Conservation (phyloP, 1,139 yeast species). For the Sugiyamaella paludigena region DNA sequence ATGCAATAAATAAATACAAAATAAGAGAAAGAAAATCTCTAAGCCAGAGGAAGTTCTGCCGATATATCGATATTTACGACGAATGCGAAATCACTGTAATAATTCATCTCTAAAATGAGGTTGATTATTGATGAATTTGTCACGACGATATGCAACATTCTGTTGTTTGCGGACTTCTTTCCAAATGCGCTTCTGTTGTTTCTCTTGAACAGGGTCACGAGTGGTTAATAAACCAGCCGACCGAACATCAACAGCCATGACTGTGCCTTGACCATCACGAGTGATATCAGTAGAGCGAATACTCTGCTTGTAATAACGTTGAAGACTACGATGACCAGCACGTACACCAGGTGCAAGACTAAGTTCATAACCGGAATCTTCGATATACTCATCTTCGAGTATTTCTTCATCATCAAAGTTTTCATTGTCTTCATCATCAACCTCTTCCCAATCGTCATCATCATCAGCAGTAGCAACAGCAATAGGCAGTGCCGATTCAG, state of each 20-base stretch:
- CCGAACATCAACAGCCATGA: conserved; percentile 88
- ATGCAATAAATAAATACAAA: too few species aligned
- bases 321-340: conserved; percentile 86
- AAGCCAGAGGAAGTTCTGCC: too few species aligned
- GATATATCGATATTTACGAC: too few species aligned
- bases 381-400: conserved; percentile 44
- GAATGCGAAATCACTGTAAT: conserved; percentile 61
- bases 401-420: conserved; percentile 49
- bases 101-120: conserved; percentile 89
- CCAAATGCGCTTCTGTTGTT: conserved; percentile 76
- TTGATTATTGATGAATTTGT: conserved; percentile 82
- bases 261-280: conserved; percentile 90
- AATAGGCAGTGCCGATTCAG: conserved; percentile 29
- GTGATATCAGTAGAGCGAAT: conserved; percentile 69
- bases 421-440: conserved; percentile 44
- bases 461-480: conserved; percentile 36
- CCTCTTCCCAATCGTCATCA: conserved; percentile 44
- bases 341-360: conserved; percentile 83
- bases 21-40: too few species aligned
- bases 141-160: conserved; percentile 72
- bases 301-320: conserved; percentile 82
- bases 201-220: conserved; percentile 45
- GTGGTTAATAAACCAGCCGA: conserved; percentile 49
- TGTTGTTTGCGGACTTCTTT: conserved; percentile 61
- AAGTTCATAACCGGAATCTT: conserved; percentile 69